Evolutionary conservation across 306 rosid species (phyloP).

Genomic region (Ammopiptanthus mongolicus): DNA sequence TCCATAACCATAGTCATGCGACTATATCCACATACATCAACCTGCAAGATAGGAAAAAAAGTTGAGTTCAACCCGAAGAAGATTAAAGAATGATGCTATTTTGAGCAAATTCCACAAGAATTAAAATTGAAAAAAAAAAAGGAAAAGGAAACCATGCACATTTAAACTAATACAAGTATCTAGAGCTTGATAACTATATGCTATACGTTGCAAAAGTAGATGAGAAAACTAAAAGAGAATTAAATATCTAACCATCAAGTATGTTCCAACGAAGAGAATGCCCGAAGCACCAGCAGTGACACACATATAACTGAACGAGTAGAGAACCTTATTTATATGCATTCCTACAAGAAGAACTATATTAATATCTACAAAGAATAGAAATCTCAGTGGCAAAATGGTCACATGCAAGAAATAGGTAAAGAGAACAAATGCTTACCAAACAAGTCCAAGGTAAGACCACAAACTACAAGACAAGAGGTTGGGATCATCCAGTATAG

Average conservation of each 20-base stretch:
- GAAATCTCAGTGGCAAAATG: neutral
- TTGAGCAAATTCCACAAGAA: neutral
- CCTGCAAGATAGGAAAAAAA: slow-evolving; percentile 35
- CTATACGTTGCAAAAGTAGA: neutral
- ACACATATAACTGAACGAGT: slow-evolving; percentile 79
- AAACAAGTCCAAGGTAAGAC: slow-evolving; percentile 55
- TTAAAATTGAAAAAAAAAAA: neutral
- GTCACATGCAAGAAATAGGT: neutral
- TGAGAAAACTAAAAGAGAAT: neutral
- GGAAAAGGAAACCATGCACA: neutral
- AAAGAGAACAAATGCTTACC: slow-evolving; percentile 32
- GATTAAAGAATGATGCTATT: neutral
- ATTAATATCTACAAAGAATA: neutral
- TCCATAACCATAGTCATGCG: slow-evolving; percentile 54
- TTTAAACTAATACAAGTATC: neutral
- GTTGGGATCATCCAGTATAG: slow-evolving; percentile 75
- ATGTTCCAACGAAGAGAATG: slow-evolving; percentile 64
- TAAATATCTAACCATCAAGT: slow-evolving; percentile 60
- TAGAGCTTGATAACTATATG: neutral
- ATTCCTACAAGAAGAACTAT: slow-evolving; percentile 38
- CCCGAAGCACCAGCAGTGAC: slow-evolving; percentile 87
- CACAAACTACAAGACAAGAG: slow-evolving; percentile 51
- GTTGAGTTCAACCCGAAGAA: neutral
- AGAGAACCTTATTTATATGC: slow-evolving; percentile 90
- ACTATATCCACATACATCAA: slow-evolving; percentile 74